Percentiles rank a stretch among this genome's conserved stretches.
Conservation (phyloP, 2,329 filamentous ascomycete genomes). For the Aspergillus sp. region DNA sequence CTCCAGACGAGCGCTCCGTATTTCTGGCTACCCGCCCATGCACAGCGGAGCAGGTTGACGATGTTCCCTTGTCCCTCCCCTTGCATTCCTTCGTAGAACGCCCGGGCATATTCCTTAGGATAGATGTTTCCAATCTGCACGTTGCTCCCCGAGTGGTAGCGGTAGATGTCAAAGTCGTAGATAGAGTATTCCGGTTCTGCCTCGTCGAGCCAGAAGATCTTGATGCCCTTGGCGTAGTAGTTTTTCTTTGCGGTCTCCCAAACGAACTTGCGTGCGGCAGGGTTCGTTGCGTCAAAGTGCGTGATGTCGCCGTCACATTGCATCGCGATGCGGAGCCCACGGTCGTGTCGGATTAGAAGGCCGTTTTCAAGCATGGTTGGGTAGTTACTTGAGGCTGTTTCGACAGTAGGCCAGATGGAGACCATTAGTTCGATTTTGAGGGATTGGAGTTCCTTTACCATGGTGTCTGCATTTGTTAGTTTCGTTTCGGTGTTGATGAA, state of each 20-base stretch:
- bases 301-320: slow-evolving; percentile 63
- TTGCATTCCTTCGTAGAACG: slow-evolving; percentile 64
- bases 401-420: slow-evolving; percentile 71
- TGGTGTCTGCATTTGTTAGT: slow-evolving; percentile 52
- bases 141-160: slow-evolving; percentile 62
- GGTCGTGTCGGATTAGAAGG: slow-evolving; percentile 63
- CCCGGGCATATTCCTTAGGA: slow-evolving; percentile 61
- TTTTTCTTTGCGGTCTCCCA: slow-evolving; percentile 64
- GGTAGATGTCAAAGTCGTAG: slow-evolving; percentile 71
- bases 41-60: slow-evolving; percentile 63
- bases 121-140: slow-evolving; percentile 64
- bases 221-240: slow-evolving; percentile 66
- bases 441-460: slow-evolving; percentile 64
- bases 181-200: slow-evolving; percentile 67
- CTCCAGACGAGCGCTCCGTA: slow-evolving; percentile 70
- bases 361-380: slow-evolving; percentile 65
- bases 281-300: slow-evolving; percentile 68
- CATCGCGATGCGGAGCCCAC: slow-evolving; percentile 63
- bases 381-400: slow-evolving; percentile 63
- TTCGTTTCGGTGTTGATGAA: not conserved
- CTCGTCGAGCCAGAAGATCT: slow-evolving; percentile 71
- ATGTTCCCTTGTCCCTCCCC: slow-evolving; percentile 59
- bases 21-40: slow-evolving; percentile 64
- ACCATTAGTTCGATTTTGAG: slow-evolving; percentile 70
- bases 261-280: slow-evolving; percentile 60